Evolutionary conservation across 139 green algal genomes (phyloP).

Genomic region (Prasinococcaceae sp.): DNA sequence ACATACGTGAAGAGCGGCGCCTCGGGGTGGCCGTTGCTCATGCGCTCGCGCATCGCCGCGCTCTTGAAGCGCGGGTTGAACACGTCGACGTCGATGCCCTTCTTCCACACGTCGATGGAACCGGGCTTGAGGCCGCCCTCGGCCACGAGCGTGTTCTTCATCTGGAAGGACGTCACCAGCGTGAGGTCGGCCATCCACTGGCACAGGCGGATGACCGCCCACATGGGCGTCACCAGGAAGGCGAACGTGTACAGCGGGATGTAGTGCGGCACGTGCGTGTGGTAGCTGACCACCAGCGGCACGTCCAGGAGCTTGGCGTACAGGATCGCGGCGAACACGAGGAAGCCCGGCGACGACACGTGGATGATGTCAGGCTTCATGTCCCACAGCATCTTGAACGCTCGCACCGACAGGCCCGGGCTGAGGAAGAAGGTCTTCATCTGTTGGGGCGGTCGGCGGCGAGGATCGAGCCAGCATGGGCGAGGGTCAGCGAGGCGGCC

Average conservation of each 20-base stretch:
- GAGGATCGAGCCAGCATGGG: slow-evolving; percentile 16
- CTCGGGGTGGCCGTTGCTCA: slow-evolving; percentile 41
- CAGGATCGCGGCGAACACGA: slow-evolving; percentile 63
- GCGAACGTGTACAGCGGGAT: slow-evolving; percentile 51
- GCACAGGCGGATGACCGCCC: slow-evolving; percentile 75
- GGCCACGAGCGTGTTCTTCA: slow-evolving; percentile 25
- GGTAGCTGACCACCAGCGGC: slow-evolving; percentile 87
- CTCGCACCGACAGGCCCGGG: slow-evolving; percentile 54
- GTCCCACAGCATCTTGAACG: slow-evolving; percentile 13
- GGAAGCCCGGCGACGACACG: slow-evolving; percentile 50
- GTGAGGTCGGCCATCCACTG: slow-evolving; percentile 31
- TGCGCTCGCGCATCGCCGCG: slow-evolving; percentile 1
- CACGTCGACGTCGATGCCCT: slow-evolving; percentile 71
- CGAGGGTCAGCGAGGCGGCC: neutral
- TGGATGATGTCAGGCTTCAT: slow-evolving; percentile 62
- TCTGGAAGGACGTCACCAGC: slow-evolving; percentile 23
- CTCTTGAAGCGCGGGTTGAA: slow-evolving; percentile 66
- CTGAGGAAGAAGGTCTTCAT: slow-evolving; percentile 66
- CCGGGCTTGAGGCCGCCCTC: neutral
- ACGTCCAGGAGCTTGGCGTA: slow-evolving; percentile 74
- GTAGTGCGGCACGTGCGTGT: slow-evolving; percentile 91
- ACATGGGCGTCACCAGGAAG: slow-evolving; percentile 74
- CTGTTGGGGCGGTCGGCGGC: no score
- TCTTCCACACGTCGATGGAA: slow-evolving; percentile 49
- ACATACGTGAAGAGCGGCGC: slow-evolving; percentile 79